Base-by-base conservation (phyloP, 495 filamentous ascomycete species). In the Aspergillus funiculosus region DNA sequence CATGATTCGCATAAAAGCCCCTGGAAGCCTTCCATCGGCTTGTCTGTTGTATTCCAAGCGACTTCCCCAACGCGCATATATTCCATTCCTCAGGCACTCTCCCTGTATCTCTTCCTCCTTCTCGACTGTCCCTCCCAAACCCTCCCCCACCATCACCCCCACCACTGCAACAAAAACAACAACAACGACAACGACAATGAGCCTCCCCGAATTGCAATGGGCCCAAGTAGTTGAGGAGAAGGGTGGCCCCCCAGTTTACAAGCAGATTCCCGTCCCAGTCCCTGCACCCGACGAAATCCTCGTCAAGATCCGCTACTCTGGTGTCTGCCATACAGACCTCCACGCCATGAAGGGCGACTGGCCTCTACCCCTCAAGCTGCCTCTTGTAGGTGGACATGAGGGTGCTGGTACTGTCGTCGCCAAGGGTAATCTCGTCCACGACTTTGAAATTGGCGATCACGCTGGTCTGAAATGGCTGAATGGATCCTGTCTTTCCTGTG, bases 381-480 rank as follows among this genome's bases (percentile, higher is more conserved):
- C 87, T 9, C 73, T 94, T n/a, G 82, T 96, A 34, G 89, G 90
- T 56, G 90, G 90, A 13, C 90, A 96, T 67, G 89, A 95, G 68
- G 90, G 85, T 46, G 87, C 89, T 25, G 89, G 89, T 59, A 68
- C 90, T 25, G 85, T 95, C 21, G 88, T 94, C 18, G 86, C 87
- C 19, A 74, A 75, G 41, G 89, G 89, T 49, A 67, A 80, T 5
- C 71, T 90, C 4, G 87, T 88, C 21, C 67, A 76, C 5, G 85
- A 86, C 30, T 65, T 90, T 43, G 64, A 89, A 56, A 74, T 92
- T 48, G 89, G 89, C 52, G 86, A 92, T 55, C 72, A 86, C 59
- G 89, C 76, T 39, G 89, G 89, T 61, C 78, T 95, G 53, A 92
- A 94, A 72, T 95, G 89, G 89, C 68, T 95, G 41, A 94, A 95